Evolutionary conservation across 1,139 yeast genomes (phyloP).

Genomic region (Taphrina pruni): DNA sequence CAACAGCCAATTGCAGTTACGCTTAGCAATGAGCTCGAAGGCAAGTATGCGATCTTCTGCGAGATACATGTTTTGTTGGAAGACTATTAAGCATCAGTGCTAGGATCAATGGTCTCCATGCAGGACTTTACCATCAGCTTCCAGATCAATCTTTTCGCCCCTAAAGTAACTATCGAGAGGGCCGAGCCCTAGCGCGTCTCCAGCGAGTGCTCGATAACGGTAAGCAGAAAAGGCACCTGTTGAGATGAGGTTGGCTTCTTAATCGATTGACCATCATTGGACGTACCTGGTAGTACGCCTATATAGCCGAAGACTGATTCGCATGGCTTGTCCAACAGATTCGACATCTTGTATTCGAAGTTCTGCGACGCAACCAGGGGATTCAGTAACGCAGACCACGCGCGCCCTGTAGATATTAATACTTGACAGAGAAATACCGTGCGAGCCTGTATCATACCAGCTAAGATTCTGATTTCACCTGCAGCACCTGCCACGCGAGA

Average conservation of each 20-base stretch:
- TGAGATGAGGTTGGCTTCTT: background rate
- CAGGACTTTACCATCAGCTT: constrained; percentile 20
- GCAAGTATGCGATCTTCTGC: constrained; percentile 97
- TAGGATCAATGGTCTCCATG: background rate
- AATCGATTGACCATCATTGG: background rate
- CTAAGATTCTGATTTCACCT: constrained; percentile 89
- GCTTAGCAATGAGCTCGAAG: constrained; percentile 95
- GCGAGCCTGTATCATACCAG: constrained; percentile 48
- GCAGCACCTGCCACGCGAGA: constrained; percentile 93
- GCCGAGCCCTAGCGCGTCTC: constrained; percentile 57
- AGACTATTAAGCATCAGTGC: constrained; percentile 51
- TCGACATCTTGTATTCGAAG: constrained; percentile 90
- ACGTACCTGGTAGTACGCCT: constrained; percentile 77
- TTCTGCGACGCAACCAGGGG: constrained; percentile 93
- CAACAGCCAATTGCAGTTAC: constrained; percentile 85
- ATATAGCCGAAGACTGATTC: constrained; percentile 89
- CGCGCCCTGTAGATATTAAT: constrained; percentile 58
- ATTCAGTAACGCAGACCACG: constrained; percentile 68
- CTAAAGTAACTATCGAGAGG: constrained; percentile 89
- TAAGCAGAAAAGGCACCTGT: constrained; percentile 79
- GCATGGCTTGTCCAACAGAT: constrained; percentile 86
- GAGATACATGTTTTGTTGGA: constrained; percentile 97
- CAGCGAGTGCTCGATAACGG: constrained; percentile 72
- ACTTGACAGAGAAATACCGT: background rate
- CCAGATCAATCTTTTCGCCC: constrained; percentile 68